These are phyloP conservation scores for Herpetomonas muscarum DNA, from an alignment of 208 protist species.

Conservation along the genomic window DNA sequence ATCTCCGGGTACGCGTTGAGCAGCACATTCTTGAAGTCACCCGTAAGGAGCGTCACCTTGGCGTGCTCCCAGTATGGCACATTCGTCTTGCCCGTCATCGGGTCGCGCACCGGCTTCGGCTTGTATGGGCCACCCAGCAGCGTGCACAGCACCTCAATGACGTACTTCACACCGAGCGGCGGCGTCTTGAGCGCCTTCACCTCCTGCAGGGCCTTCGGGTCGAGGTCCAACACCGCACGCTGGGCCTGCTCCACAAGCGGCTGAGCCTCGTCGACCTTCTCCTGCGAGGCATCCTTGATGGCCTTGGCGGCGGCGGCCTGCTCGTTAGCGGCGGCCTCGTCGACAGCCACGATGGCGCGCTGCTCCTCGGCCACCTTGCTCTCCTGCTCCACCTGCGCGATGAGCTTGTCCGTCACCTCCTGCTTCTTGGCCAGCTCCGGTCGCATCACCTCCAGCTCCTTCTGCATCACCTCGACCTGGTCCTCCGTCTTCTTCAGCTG, in stretches of 20 bases:
- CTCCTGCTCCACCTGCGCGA: conserved; percentile 81
- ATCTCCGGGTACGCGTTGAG: conserved; percentile 82
- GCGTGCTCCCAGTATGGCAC: conserved; percentile 94
- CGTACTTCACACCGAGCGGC: conserved; percentile 93
- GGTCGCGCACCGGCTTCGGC: conserved; percentile 81
- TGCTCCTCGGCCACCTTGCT: conserved; percentile 84
- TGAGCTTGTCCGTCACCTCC: conserved; percentile 84
- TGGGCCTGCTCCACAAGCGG: conserved; percentile 94
- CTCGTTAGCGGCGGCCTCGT: conserved; percentile 88
- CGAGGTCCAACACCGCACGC: conserved; percentile 89
- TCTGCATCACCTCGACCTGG: conserved; percentile 95
- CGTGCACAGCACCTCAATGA: conserved; percentile 91
- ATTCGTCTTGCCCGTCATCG: conserved; percentile 75
- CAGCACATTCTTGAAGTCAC: conserved; percentile 88
- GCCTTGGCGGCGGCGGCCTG: conserved; percentile 87
- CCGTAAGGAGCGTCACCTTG: conserved; percentile 77
- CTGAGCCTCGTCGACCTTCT: conserved; percentile 93
- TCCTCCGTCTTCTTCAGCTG: conserved; percentile 91
- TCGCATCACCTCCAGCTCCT: conserved; percentile 87
- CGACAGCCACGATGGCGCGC: conserved; percentile 82
- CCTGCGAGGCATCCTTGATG: conserved; percentile 95
- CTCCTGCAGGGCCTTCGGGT: conserved; percentile 93
- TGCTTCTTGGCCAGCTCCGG: conserved; percentile 91
- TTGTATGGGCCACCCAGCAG: conserved; percentile 84
- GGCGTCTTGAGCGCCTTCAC: conserved; percentile 95